phyloP scores from a whole-genome alignment of 2,329 filamentous ascomycete species.

The Phialophora verrucosa region DNA sequence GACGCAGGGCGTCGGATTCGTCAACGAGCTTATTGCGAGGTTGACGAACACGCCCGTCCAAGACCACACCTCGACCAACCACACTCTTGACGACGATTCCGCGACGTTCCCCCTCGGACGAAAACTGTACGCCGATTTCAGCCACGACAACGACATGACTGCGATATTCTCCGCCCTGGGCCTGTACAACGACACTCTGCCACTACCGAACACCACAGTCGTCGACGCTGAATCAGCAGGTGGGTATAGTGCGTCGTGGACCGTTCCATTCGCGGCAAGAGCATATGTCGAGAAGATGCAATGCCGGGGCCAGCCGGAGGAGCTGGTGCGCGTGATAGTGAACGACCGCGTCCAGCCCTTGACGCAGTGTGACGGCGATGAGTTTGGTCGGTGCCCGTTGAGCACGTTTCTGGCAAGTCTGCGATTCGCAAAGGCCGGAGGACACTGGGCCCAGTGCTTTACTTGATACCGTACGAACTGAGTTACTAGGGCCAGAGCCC shows the following conservation, averaged over 20 bases:
- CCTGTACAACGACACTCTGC: constrained; percentile 9
- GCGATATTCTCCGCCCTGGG: constrained; percentile 15
- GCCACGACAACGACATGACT: constrained; percentile 21
- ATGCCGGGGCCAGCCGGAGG: constrained; percentile 3
- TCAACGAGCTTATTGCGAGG: constrained; percentile 18
- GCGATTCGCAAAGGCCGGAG: constrained; percentile 8
- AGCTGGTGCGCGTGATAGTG: constrained; percentile 16
- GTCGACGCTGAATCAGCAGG: constrained; percentile 3
- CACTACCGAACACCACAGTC: constrained; percentile 10
- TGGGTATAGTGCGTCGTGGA: constrained; percentile 16
- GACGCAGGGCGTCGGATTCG: constrained; percentile 17
- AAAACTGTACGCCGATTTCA: constrained; percentile 19
- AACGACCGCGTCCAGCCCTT: constrained; percentile 17
- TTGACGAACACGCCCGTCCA: constrained; percentile 15
- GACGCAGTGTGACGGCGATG: constrained; percentile 8
- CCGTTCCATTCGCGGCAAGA: constrained; percentile 12
- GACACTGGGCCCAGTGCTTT: constrained; percentile 9
- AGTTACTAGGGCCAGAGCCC: not conserved
- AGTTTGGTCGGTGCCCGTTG: constrained; percentile 4
- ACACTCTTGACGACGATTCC: constrained; percentile 16
- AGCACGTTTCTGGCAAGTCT: constrained; percentile 5
- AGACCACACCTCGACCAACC: constrained; percentile 20
- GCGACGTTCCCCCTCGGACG: constrained; percentile 15
- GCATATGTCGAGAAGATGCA: constrained; percentile 19
- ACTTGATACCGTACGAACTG: not conserved